Conservation (phyloP, 805 yeast genomes). For the Ogataea angusta region DNA sequence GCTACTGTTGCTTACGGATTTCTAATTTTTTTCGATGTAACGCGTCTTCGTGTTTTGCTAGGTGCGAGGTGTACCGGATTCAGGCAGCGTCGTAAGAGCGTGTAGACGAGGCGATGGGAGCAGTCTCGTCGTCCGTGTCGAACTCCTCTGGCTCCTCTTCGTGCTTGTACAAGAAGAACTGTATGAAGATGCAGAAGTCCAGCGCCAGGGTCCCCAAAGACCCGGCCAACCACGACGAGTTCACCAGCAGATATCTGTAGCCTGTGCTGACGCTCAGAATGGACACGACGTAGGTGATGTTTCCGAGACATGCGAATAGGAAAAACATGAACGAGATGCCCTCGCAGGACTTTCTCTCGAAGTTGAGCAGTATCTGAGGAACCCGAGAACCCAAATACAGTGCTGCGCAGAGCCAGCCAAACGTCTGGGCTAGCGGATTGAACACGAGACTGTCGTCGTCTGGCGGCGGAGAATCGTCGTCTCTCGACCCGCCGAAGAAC, state of each 20-base stretch:
- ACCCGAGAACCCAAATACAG: slow-evolving; percentile 83
- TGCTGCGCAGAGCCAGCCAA: slow-evolving; percentile 78
- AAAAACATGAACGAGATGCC: slow-evolving; percentile 93
- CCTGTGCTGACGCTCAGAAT: slow-evolving; percentile 75
- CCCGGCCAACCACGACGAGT: slow-evolving; percentile 91
- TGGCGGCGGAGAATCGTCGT: slow-evolving; percentile 34
- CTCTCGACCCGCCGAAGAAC: slow-evolving; percentile 49
- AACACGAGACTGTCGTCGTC: slow-evolving; percentile 47
- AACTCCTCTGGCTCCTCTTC: slow-evolving; percentile 30
- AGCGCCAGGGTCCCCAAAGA: slow-evolving; percentile 80
- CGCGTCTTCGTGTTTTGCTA: slow-evolving; percentile 7
- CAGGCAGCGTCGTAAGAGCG: slow-evolving; percentile 10
- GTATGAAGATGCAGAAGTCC: slow-evolving; percentile 81
- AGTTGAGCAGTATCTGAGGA: slow-evolving; percentile 88
- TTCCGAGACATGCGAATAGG: slow-evolving; percentile 92
- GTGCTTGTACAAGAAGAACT: slow-evolving; percentile 71
- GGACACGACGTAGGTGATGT: slow-evolving; percentile 83
- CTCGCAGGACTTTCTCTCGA: slow-evolving; percentile 85
- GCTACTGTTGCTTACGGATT: not conserved
- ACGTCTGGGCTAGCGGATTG: slow-evolving; percentile 78
- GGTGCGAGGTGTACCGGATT: not conserved
- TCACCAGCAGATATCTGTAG: slow-evolving; percentile 66
- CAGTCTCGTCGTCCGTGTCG: slow-evolving; percentile 19
- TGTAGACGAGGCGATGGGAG: slow-evolving; percentile 11
- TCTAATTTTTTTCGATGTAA: slow-evolving; percentile 1